Conservation (phyloP, 129 eudicot species). For the Flaveria linearis region DNA sequence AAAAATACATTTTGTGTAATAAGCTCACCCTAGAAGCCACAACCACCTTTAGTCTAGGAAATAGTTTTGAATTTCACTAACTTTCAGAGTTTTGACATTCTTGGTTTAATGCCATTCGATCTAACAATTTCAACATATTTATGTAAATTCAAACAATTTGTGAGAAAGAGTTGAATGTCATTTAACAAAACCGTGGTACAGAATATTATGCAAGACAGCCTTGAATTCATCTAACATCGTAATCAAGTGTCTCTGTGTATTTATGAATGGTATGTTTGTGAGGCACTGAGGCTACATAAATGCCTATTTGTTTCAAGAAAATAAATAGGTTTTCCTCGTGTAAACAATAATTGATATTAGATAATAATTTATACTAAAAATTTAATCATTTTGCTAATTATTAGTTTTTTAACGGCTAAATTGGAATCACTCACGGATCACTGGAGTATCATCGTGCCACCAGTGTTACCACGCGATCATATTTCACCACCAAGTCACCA, state of each 20-base stretch:
- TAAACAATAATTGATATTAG: too few species aligned
- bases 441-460: too few species aligned
- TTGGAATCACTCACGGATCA: too few species aligned
- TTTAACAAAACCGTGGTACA: slow-evolving; percentile 20
- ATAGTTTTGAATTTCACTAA: slow-evolving; percentile 2
- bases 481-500: too few species aligned
- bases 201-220: slow-evolving; percentile 21
- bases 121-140: neutral
- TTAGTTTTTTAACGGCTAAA: too few species aligned
- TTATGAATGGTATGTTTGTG: slow-evolving; percentile 37
- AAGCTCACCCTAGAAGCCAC: too few species aligned
- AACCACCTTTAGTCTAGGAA: slow-evolving; percentile 2
- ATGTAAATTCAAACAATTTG: neutral
- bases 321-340: too few species aligned
- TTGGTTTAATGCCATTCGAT: neutral
- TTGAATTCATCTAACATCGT: slow-evolving; percentile 24
- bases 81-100: neutral
- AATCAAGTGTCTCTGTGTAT: slow-evolving; percentile 26
- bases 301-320: neutral
- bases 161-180: neutral
- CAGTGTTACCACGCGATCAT: too few species aligned
- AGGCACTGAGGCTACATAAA: slow-evolving; percentile 33
- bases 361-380: too few species aligned
- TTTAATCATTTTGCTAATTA: too few species aligned
- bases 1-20: too few species aligned